Evolutionary conservation across 2,329 filamentous ascomycete species (phyloP).

Genomic region (Botrytis fragariae): DNA sequence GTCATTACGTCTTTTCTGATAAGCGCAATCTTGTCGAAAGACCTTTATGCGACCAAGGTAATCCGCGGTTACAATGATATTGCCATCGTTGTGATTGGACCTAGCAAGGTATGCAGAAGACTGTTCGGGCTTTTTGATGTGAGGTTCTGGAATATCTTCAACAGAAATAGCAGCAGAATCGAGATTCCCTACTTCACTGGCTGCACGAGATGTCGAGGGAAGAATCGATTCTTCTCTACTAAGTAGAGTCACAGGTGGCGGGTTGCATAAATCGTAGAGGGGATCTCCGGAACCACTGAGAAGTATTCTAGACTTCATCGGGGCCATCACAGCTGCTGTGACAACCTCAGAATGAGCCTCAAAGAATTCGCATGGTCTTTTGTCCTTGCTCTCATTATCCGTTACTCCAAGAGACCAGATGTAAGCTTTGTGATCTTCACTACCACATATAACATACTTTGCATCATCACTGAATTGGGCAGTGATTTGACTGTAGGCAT

Average conservation of each 20-base stretch:
- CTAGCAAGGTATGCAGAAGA: slow-evolving; percentile 76
- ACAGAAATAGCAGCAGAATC: slow-evolving; percentile 25
- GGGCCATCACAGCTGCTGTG: slow-evolving; percentile 84
- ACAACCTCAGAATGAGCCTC: slow-evolving; percentile 87
- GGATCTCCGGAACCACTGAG: slow-evolving; percentile 79
- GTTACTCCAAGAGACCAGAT: slow-evolving; percentile 72
- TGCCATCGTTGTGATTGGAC: slow-evolving; percentile 72
- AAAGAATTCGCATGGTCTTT: slow-evolving; percentile 81
- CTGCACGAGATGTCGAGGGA: slow-evolving; percentile 43
- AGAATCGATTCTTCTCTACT: slow-evolving; percentile 64
- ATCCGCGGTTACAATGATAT: slow-evolving; percentile 91
- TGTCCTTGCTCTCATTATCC: slow-evolving; percentile 62
- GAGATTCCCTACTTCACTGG: slow-evolving; percentile 29
- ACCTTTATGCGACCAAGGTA: slow-evolving; percentile 88
- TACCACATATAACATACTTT: slow-evolving; percentile 84
- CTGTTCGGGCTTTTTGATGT: slow-evolving; percentile 54
- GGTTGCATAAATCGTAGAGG: slow-evolving; percentile 95
- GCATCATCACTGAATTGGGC: slow-evolving; percentile 86
- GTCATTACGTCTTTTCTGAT: slow-evolving; percentile 70
- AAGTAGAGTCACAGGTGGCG: slow-evolving; percentile 80
- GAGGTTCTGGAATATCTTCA: slow-evolving; percentile 34
- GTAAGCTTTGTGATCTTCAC: slow-evolving; percentile 85
- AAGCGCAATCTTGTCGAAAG: slow-evolving; percentile 84
- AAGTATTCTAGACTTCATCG: slow-evolving; percentile 71
- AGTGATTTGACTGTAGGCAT: slow-evolving; percentile 84